Evolutionary conservation across 352 stramenopile genomes (phyloP).

Genomic region (Pythium vanterpoolii): DNA sequence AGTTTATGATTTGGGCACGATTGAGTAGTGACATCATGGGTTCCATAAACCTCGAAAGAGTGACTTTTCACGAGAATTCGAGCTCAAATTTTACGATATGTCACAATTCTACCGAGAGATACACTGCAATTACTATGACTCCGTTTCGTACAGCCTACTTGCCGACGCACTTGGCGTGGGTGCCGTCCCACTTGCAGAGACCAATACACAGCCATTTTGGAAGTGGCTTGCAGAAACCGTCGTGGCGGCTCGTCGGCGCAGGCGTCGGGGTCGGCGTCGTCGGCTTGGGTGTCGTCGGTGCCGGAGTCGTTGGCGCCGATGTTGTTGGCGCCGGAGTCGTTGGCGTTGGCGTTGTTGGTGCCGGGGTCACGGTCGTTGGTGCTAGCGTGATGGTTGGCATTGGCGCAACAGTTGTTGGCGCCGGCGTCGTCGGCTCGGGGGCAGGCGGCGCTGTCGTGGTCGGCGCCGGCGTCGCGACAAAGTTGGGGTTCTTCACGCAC

Average conservation of each 20-base stretch:
- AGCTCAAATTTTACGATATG: not conserved
- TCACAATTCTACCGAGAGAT: too few species aligned
- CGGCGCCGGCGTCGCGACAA: not conserved
- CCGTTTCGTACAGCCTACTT: not conserved
- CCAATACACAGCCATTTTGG: slow-evolving; percentile 14
- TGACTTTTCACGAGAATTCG: not conserved
- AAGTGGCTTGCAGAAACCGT: slow-evolving; percentile 12
- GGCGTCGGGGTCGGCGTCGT: not conserved
- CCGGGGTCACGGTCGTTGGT: too few species aligned
- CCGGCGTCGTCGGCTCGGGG: not conserved
- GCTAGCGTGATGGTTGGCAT: too few species aligned
- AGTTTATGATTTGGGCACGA: too few species aligned
- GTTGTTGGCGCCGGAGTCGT: not conserved
- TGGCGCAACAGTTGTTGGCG: slow-evolving; percentile 3
- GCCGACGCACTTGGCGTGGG: slow-evolving; percentile 8
- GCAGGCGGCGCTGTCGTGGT: not conserved
- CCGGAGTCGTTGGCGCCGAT: not conserved
- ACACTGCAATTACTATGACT: too few species aligned
- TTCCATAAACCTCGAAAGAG: not conserved
- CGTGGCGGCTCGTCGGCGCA: not conserved
- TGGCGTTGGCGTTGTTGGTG: not conserved
- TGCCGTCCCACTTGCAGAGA: slow-evolving; percentile 17
- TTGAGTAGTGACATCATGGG: not conserved
- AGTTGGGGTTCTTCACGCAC: slow-evolving; percentile 16
- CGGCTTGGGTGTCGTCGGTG: not conserved